phyloP scores from a whole-genome alignment of 805 yeast species.

The Lipomyces chichibuensis region DNA sequence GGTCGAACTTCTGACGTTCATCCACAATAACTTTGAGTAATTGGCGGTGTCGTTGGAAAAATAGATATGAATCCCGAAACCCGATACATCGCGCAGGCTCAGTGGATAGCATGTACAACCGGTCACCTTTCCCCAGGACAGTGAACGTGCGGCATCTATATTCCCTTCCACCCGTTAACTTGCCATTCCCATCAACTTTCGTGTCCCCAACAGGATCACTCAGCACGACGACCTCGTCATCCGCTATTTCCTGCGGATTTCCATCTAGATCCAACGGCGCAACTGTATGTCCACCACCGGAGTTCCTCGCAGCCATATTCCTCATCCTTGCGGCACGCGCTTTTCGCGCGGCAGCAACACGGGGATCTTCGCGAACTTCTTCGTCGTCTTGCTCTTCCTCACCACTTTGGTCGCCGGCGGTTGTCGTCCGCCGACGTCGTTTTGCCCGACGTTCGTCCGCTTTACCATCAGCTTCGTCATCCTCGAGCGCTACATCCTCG shows the following conservation, averaged over 20 bases:
- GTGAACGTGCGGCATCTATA: slow-evolving; percentile 59
- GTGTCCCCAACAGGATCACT: slow-evolving; percentile 77
- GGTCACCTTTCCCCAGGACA: slow-evolving; percentile 61
- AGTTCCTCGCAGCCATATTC: slow-evolving; percentile 26
- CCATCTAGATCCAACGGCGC: slow-evolving; percentile 68
- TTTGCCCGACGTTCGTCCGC: slow-evolving; percentile 13
- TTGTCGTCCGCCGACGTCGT: slow-evolving; percentile 14
- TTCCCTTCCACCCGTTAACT: slow-evolving; percentile 69
- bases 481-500: slow-evolving; percentile 21
- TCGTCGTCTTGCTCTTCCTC: slow-evolving; percentile 17
- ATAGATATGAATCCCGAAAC: slow-evolving; percentile 84
- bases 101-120: slow-evolving; percentile 85
- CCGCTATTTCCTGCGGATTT: slow-evolving; percentile 60
- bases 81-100: slow-evolving; percentile 97
- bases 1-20: slow-evolving; percentile 78
- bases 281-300: slow-evolving; percentile 49
- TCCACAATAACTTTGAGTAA: slow-evolving; percentile 72
- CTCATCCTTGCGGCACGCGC: slow-evolving; percentile 34
- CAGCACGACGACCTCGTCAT: slow-evolving; percentile 78
- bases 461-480: slow-evolving; percentile 12
- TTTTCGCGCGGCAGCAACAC: slow-evolving; percentile 36
- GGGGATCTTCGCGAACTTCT: slow-evolving; percentile 32
- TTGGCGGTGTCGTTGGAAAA: slow-evolving; percentile 82
- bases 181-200: slow-evolving; percentile 71
- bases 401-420: background rate